Percentiles rank a stretch among this genome's conserved stretches.
phyloP scores from a whole-genome alignment of 352 stramenopile genomes.

The Phytopythium mirpurense region DNA sequence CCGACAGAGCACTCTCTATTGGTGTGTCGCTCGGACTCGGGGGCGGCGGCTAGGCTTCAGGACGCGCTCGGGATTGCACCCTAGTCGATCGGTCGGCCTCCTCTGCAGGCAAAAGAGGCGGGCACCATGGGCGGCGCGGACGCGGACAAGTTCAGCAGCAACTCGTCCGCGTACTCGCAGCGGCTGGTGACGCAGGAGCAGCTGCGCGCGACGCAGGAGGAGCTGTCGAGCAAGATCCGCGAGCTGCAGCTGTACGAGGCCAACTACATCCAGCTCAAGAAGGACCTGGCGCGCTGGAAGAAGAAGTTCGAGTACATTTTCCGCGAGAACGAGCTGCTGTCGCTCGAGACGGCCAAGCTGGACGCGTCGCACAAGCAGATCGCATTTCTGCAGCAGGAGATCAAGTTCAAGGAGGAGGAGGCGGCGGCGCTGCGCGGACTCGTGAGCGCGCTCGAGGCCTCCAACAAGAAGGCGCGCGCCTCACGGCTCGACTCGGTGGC shows the following conservation, averaged over 20 bases:
- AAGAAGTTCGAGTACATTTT: conserved; percentile 89
- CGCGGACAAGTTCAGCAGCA: conserved; percentile 44
- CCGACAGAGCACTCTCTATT: not conserved
- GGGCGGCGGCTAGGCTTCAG: no score
- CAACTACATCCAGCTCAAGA: conserved; percentile 76
- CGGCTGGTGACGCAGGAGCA: conserved; percentile 52
- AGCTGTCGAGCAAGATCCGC: conserved; percentile 69
- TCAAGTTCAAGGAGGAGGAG: conserved; percentile 84
- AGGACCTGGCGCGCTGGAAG: conserved; percentile 76
- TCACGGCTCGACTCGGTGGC: conserved; percentile 54
- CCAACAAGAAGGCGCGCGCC: conserved; percentile 78
- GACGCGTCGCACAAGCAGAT: conserved; percentile 81
- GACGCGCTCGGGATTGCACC: no score
- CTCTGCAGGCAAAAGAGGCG: no score
- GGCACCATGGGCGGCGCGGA: conserved; percentile 15
- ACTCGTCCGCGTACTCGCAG: conserved; percentile 61
- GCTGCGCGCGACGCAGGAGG: conserved; percentile 70
- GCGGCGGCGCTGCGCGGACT: conserved; percentile 63
- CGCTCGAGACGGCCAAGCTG: conserved; percentile 80
- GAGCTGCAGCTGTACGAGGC: conserved; percentile 80
- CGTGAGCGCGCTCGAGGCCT: conserved; percentile 66
- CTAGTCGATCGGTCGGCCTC: not conserved
- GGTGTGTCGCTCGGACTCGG: not conserved
- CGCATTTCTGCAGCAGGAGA: conserved; percentile 76
- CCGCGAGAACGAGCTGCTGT: conserved; percentile 80